These are phyloP conservation scores for Candida sp. DNA, from an alignment of 1,139 yeast species.

Conservation along the genomic window DNA sequence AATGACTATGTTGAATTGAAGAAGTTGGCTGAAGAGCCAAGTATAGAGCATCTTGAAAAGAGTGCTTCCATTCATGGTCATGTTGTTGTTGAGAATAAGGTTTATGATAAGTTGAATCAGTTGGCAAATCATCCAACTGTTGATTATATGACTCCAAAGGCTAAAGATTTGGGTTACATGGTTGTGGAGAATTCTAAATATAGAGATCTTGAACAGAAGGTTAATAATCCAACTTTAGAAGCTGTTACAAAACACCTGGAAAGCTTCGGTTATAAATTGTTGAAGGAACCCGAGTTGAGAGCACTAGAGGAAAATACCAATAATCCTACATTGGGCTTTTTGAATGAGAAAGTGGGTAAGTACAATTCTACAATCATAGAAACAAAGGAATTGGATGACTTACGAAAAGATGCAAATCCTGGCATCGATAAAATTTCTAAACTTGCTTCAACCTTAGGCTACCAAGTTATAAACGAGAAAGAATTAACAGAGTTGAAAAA, in stretches of 20 bases:
- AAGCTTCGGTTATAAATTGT: constrained; percentile 11
- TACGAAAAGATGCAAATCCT: constrained; percentile 12
- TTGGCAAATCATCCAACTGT: constrained; percentile 17
- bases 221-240: neutral
- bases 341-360: constrained; percentile 12
- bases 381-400: constrained; percentile 8
- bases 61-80: constrained; percentile 14
- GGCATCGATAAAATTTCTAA: neutral
- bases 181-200: constrained; percentile 15
- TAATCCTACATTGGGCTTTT: constrained; percentile 11
- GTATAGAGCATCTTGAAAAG: constrained; percentile 15
- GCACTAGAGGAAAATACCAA: constrained; percentile 14
- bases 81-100: constrained; percentile 9
- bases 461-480: constrained; percentile 19
- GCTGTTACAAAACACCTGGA: constrained; percentile 1
- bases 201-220: constrained; percentile 1
- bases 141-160: constrained; percentile 17
- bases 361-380: constrained; percentile 9
- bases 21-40: constrained; percentile 17
- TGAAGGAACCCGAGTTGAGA: constrained; percentile 15
- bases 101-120: constrained; percentile 12
- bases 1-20: constrained; percentile 12
- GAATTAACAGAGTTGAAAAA: constrained; percentile 11
- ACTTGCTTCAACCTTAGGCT: constrained; percentile 19
- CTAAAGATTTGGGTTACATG: constrained; percentile 24